Base-by-base conservation (phyloP, 345 rosid genomes). In the Citrus reticulata region DNA sequence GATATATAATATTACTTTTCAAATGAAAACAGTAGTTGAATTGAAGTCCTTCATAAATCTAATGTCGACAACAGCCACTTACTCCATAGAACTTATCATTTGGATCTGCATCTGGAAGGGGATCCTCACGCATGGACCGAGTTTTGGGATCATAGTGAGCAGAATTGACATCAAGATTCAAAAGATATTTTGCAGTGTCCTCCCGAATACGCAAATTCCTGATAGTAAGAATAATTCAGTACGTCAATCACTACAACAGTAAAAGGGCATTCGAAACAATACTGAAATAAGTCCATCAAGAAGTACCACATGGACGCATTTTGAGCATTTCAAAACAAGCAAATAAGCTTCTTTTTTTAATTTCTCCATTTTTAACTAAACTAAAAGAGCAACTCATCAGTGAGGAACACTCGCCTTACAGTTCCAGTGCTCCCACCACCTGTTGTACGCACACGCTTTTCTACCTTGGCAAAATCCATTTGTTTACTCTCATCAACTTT, bases 351-450 rank as follows among this genome's bases (percentile, higher is more conserved):
- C 32, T 65, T 68, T n/a, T 27, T 27, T 54, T 1, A 16, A 54
- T 54, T 11, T 27, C 34, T 13, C 24, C 24, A 65, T 40, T 39
- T 67, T 17, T 10, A 27, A 10, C 16, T 39, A 68, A 39, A 68
- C 19, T 29, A 40, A 9, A 46, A 70, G 1, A 46, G 29, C 7
- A 42, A 71, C 40, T 49, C 11, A 20, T 20, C 32, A 32, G 55
- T 19, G 9, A 8, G 57, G 9, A 16, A 54, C 17, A 14, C 61
- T 54, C 62, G 90, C 98, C 97, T 93, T 20, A 96, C 99, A 60
- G 99, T 96, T 87, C 99, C 99, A 9, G 98, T 96, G 86, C 97
- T 95, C 65, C 99, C 99, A 84, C 98, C 97, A 74, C 99, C 99
- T 7, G 98, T 93, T 49, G 99, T 94, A 32, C 98, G 90, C 42